Base-by-base conservation (phyloP, 2,329 filamentous ascomycete genomes). In the Fusarium sp. region DNA sequence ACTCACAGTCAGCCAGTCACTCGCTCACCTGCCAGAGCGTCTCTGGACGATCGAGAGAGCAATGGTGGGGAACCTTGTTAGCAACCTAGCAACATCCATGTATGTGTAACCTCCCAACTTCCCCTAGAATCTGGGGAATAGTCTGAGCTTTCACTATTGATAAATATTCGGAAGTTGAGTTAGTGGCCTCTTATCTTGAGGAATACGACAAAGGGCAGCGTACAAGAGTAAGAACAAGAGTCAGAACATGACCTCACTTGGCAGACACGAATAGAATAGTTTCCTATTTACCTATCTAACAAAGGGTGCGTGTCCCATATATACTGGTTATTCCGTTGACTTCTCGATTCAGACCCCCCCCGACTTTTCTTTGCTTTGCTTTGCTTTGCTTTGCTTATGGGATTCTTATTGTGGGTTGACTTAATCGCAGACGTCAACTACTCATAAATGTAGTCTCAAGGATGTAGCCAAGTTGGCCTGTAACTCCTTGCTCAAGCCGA, bases 311-410 rank as follows among this genome's bases (percentile, higher is more conserved):
- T 55, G 60, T 68, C 49, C 62, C 45, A 60, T 59, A 45, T 58
- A 60, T 55, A 42, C 49, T 55, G 55, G 53, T 58, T 52, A 48
- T 31, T 71, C 55, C 58, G 58, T 49, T 64, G 59, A 41, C 46
- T 62, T 31, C 45, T 67, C 58, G 62, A 65, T 58, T 71, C 59
- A 54, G 52, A 53, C 57, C 43, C 58, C 58, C 56, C 62, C 46
- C 53, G 18, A 37, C 18, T 37, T 37, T 37, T 59, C 21, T 44
- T 45, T 65, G 71, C 67, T 74, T 37, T 37, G 61, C 21, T 44
- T 45, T 65, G 71, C 67, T 74, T 18, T 34, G 62, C 21, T 44
- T 45, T 65, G 71, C 67, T 74, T 70, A 72, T 74, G 58, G 61
- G 70, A 73, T 70, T 31, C 52, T 58, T 62, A 58, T 42, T 41